Base-by-base conservation (phyloP, 2,329 filamentous ascomycete genomes). In the Talaromyces sp. region DNA sequence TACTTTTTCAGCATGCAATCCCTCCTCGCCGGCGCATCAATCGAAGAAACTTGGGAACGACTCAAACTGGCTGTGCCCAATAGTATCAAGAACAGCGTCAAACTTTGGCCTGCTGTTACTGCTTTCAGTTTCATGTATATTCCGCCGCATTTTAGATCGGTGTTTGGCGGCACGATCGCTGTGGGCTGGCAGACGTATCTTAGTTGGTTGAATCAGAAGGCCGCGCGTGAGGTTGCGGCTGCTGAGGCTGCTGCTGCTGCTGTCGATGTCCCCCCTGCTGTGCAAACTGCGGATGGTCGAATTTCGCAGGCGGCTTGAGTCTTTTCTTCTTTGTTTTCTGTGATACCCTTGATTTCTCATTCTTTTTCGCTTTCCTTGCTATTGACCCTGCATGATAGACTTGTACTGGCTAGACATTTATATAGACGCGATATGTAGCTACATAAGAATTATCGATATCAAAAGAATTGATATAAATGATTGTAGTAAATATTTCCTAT, bases 181-280 rank as follows among this genome's bases (percentile, higher is more conserved):
- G 87, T 96, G 53, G 89, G 89, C 0, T 97, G 92, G 92, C 92
- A 96, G 81, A 91, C 90, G 0, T 97, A 96, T 78, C 69, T 97
- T 65, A 89, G 86, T 64, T 89, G 85, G 72, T 73, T 96, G 67
- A 96, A 96, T 67, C 81, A 87, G 66, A 78, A 78, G 61, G 89
- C 89, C 1, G 89, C 91, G 70, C 77, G 78, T 51, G 77, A 80
- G 64, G 81, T 84, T 62, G 76, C 68, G 61, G 69, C 66, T 39
- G 67, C 72, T 58, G 57, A 65, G 43, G 63, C 61, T 13, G 63
- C 64, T 36, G 60, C 31, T 31, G 37, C 31, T 39, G 28, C 11
- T 15, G 39, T 11, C 3, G n/a, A 17, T 22, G 22, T 11, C 9
- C 1, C 19, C 13, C 15, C 19, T 22, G 53, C 9, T 17, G 17